These are phyloP conservation scores for Dichotomopilus funicola DNA, from an alignment of 2,329 filamentous ascomycete genomes.

Conservation along the genomic window DNA sequence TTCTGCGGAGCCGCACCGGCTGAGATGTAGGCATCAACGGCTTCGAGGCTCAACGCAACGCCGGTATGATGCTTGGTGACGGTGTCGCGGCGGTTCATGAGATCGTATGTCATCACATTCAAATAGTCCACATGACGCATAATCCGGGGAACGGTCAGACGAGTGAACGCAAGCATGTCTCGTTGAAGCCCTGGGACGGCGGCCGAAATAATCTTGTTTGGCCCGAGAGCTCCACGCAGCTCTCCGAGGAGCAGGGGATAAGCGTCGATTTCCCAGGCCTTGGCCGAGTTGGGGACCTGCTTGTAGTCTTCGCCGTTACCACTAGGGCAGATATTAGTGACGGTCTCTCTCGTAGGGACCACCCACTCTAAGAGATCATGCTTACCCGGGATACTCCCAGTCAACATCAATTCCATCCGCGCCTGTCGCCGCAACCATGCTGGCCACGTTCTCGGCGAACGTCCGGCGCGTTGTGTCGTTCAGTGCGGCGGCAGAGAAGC, in stretches of 20 bases:
- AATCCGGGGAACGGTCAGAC: conserved; percentile 50
- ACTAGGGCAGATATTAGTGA: conserved; percentile 17
- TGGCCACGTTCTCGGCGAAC: conserved; percentile 59
- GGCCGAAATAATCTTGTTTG: conserved; percentile 55
- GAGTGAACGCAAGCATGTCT: conserved; percentile 64
- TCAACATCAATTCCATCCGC: conserved; percentile 64
- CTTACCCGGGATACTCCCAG: conserved; percentile 50
- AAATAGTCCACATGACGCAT: conserved; percentile 57
- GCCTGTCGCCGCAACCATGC: conserved; percentile 54
- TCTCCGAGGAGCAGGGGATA: conserved; percentile 56
- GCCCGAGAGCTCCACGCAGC: conserved; percentile 51
- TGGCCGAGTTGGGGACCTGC: conserved; percentile 50
- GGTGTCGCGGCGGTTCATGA: conserved; percentile 66
- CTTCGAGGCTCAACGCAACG: conserved; percentile 45
- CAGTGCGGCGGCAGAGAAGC: conserved; percentile 53
- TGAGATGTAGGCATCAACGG: conserved; percentile 52
- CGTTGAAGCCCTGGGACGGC: conserved; percentile 56
- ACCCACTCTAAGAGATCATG: too few relatives aligned
- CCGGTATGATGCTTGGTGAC: conserved; percentile 59
- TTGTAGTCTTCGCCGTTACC: conserved; percentile 68
- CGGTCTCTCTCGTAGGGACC: background rate
- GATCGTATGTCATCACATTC: conserved; percentile 67
- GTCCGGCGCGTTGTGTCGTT: conserved; percentile 43
- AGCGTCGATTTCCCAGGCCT: conserved; percentile 52
- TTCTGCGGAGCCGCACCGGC: conserved; percentile 49